A percentile compares a stretch with the other conserved stretches of the same genome.
phyloP scores from a whole-genome alignment of 768 basidiomycete genomes.

The Boletus sp. region DNA sequence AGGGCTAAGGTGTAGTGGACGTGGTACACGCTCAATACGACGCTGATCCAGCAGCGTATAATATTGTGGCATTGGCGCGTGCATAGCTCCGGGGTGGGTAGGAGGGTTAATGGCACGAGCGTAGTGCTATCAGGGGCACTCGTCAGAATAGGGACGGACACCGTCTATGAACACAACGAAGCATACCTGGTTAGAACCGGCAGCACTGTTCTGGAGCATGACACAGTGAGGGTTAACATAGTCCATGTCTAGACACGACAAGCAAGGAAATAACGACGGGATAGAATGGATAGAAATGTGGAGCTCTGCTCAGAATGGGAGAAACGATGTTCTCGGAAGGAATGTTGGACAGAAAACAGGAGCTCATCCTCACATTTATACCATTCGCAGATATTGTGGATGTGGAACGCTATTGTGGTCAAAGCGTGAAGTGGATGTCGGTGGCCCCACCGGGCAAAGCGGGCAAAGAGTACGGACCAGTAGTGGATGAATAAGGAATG shows the following conservation, averaged over 20 bases:
- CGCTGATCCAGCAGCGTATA: slow-evolving; percentile 16
- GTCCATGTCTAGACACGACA: background rate
- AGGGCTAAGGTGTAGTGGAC: slow-evolving; percentile 9
- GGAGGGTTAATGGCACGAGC: slow-evolving; percentile 11
- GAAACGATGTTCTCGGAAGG: background rate
- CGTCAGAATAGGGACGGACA: background rate
- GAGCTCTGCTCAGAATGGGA: background rate
- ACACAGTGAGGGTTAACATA: background rate
- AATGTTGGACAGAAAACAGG: background rate
- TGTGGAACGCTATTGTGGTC: slow-evolving; percentile 7
- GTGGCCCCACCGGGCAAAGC: slow-evolving; percentile 1
- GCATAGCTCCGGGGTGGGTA: slow-evolving; percentile 14
- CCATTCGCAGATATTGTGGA: background rate
- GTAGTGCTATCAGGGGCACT: slow-evolving; percentile 13
- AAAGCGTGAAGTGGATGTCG: slow-evolving; percentile 6
- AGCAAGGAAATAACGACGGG: background rate
- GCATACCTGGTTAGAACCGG: slow-evolving; percentile 7
- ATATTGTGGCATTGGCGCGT: slow-evolving; percentile 17
- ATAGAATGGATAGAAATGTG: background rate
- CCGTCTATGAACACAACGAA: background rate
- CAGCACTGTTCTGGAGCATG: background rate
- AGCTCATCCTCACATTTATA: slow-evolving; percentile 10
- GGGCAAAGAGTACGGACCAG: background rate
- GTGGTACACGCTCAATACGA: slow-evolving; percentile 20
- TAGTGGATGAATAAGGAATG: too few relatives aligned